A percentile compares a stretch with the other conserved stretches of the same genome.
Evolutionary conservation across 2,329 filamentous ascomycete genomes (phyloP).

Genomic region (Pseudogymnoascus sp.): DNA sequence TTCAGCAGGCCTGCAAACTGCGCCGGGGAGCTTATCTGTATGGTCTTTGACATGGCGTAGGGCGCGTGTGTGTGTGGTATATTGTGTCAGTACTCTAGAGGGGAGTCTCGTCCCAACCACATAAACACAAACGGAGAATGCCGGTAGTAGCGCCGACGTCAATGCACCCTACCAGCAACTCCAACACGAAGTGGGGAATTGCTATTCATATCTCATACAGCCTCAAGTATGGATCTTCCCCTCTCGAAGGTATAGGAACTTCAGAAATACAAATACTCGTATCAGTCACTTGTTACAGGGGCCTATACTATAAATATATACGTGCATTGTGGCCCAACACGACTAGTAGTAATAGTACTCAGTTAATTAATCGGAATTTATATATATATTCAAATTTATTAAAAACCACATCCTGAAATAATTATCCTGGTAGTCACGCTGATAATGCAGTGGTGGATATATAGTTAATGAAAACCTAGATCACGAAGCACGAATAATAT

Average conservation of each 20-base stretch:
- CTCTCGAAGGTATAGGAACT: neutral
- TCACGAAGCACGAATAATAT: neutral
- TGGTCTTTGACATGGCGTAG: conserved; percentile 30
- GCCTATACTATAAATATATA: neutral
- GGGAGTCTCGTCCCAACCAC: neutral
- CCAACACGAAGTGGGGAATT: neutral
- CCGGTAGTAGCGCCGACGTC: neutral
- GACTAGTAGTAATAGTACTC: neutral
- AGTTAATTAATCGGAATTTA: neutral
- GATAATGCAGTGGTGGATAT: neutral
- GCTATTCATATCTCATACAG: neutral
- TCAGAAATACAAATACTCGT: neutral
- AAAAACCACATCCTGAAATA: neutral
- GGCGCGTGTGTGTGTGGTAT: neutral
- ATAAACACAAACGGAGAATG: neutral
- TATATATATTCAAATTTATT: neutral
- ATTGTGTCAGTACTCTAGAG: neutral
- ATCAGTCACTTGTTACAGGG: neutral
- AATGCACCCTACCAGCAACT: neutral
- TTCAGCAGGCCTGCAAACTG: conserved; percentile 65
- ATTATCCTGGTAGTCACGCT: neutral
- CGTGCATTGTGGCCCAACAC: too few relatives aligned
- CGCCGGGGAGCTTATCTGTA: conserved; percentile 47
- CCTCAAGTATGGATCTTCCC: neutral
- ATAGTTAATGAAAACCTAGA: neutral